Percentiles rank a stretch among this genome's conserved stretches.
phyloP scores from a whole-genome alignment of 106 monocot genomes.

The Acorus gramineus region DNA sequence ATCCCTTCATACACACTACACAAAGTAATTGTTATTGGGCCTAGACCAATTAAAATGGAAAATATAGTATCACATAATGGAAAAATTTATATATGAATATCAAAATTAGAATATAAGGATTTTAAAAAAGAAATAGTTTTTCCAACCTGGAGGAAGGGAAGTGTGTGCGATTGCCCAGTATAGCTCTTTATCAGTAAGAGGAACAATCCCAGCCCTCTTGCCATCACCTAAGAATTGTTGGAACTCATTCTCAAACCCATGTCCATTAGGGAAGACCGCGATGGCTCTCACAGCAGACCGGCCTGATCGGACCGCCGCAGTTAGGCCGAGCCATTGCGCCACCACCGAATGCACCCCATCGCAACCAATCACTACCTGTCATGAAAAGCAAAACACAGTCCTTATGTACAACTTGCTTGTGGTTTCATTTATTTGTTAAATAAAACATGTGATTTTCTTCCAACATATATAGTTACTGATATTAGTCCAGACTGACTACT shows the following conservation, averaged over 20 bases:
- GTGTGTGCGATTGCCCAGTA: constrained; percentile 21
- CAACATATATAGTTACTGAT: no score
- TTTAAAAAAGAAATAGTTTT: no score
- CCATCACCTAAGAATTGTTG: constrained; percentile 18
- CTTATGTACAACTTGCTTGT: no score
- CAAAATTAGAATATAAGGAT: neutral
- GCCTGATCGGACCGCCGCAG: constrained; percentile 24
- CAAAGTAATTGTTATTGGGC: no score
- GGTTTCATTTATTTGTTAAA: neutral
- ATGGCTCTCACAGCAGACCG: constrained; percentile 24
- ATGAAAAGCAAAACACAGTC: no score
- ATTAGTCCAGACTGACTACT: no score
- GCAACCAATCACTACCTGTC: constrained; percentile 26
- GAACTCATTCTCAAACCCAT: constrained; percentile 13
- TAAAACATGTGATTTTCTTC: no score
- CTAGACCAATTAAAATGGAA: no score
- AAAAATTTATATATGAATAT: no score
- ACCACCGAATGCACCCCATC: constrained; percentile 50
- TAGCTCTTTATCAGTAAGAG: constrained; percentile 19
- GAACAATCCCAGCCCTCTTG: constrained; percentile 27
- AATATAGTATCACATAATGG: no score
- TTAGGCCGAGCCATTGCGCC: constrained; percentile 39
- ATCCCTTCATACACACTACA: no score
- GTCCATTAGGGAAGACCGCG: constrained; percentile 21
- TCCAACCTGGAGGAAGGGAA: constrained; percentile 13